A percentile compares a stretch with the other conserved stretches of the same genome.
Evolutionary conservation across 495 filamentous ascomycete species (phyloP).

Genomic region (Umbilicaria muhlenbergii): DNA sequence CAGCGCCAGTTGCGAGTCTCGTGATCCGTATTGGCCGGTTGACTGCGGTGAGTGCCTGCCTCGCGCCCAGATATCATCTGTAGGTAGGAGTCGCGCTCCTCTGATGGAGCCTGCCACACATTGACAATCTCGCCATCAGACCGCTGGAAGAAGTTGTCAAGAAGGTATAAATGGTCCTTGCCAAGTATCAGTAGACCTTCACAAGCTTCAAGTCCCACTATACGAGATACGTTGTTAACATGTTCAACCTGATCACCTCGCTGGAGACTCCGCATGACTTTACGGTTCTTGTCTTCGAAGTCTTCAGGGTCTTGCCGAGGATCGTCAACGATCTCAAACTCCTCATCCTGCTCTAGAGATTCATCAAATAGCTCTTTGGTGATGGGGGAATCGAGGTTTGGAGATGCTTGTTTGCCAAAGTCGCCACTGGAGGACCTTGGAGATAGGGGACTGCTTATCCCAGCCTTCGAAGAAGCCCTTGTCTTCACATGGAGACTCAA

Average conservation of each 20-base stretch:
- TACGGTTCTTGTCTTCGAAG: conserved; percentile 93
- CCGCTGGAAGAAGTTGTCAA: conserved; percentile 89
- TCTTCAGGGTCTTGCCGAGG: conserved; percentile 66
- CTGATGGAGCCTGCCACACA: conserved; percentile 79
- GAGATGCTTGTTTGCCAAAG: too few species aligned
- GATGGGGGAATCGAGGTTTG: too few species aligned
- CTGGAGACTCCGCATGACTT: conserved; percentile 88
- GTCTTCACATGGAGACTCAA: too few species aligned
- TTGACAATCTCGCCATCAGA: conserved; percentile 92
- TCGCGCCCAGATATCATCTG: conserved; percentile 80
- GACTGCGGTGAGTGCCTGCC: conserved; percentile 38
- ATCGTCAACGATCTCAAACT: conserved; percentile 89
- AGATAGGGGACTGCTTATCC: too few species aligned
- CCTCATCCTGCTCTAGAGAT: conserved; percentile 48
- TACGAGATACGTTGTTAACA: conserved; percentile 86
- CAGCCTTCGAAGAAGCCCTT: too few species aligned
- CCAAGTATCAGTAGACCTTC: conserved; percentile 88
- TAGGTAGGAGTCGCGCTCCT: conserved; percentile 89
- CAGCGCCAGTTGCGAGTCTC: conserved; percentile 85
- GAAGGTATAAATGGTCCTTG: conserved; percentile 83
- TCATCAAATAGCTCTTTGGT: too few species aligned
- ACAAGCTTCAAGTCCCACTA: conserved; percentile 79
- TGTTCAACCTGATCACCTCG: conserved; percentile 85
- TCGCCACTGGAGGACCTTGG: too few species aligned
- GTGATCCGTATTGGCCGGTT: conserved; percentile 42